Evolutionary conservation across 306 rosid genomes (phyloP).

Genomic region (Vigna mungo): DNA sequence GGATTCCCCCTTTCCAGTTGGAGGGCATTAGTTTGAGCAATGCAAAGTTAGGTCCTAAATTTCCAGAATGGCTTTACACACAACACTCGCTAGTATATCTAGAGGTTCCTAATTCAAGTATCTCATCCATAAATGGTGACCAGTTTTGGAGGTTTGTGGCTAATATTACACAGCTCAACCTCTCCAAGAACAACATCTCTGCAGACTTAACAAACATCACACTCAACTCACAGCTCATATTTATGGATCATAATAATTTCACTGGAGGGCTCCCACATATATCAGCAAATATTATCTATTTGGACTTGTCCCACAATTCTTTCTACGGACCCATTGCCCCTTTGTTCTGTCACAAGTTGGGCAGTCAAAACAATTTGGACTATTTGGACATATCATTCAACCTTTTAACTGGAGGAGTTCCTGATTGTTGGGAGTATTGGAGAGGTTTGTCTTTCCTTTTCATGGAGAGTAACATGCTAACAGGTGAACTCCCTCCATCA

Average conservation of each 20-base stretch:
- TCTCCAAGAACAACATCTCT: conserved; percentile 41
- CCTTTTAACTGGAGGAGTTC: conserved; percentile 22
- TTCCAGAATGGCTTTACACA: conserved; percentile 46
- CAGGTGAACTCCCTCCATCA: conserved; percentile 39
- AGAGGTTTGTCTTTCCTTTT: conserved; percentile 25
- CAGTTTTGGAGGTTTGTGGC: conserved; percentile 43
- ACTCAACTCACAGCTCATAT: conserved; percentile 7
- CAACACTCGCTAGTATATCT: conserved; percentile 10
- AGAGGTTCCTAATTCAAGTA: not conserved
- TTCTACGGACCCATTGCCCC: conserved; percentile 50
- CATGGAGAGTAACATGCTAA: conserved; percentile 24
- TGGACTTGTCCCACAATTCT: conserved; percentile 31
- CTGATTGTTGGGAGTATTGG: conserved; percentile 44
- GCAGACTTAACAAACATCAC: conserved; percentile 45
- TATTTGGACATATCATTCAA: conserved; percentile 36
- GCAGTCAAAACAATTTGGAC: conserved; percentile 4
- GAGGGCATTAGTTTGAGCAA: not conserved
- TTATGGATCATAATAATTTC: conserved; percentile 36
- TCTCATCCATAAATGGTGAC: conserved; percentile 13
- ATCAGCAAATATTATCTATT: conserved; percentile 28
- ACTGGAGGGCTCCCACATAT: conserved; percentile 46
- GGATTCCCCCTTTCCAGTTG: conserved; percentile 50
- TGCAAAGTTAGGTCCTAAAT: conserved; percentile 39
- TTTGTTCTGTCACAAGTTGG: conserved; percentile 34
- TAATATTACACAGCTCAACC: conserved; percentile 25